Base-by-base conservation (phyloP, 2,329 filamentous ascomycete species). In the Scolecobasidium constrictum region DNA sequence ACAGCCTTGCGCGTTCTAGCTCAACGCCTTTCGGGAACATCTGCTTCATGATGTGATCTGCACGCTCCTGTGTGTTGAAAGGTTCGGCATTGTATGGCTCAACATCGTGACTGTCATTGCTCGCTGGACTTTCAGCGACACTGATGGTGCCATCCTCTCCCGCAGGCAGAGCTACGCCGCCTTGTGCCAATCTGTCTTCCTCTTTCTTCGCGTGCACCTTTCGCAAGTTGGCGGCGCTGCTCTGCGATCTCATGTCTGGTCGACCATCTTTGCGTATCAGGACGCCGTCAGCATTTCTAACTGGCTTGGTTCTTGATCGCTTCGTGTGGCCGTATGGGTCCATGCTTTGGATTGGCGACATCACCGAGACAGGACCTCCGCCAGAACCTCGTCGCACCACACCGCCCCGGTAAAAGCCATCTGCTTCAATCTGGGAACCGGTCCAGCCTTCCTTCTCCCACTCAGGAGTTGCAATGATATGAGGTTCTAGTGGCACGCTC, bases 141-240 rank as follows among this genome's bases (percentile, higher is more conserved):
- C 26, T 34, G 12, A 23, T 36, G 20, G 18, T 13, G 28, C 17
- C 26, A 19, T 16, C 37, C 6, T 20, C 15, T 22, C n/a, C 15
- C 11, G 9, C 12, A 9, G 21, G 18, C 20, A 21, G 20, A 5
- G 43, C 21, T 7, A 15, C 17, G 11, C 33, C 40, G 17, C 16
- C 26, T 11, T 16, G 13, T 5, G 23, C 42, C 35, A 21, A 17
- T 20, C 42, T 34, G 31, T 56, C 55, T 45, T 51, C 35, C 42
- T 71, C 67, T 43, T 69, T 70, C 45, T 66, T 62, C 18, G 67
- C 66, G 49, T 71, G 67, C 3, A 71, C 68, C 48, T 70, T 71
- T 31, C 68, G 61, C 12, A 71, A 52, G 46, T 71, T 71, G 38
- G 67, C 67, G n/a, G 68, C 67, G 11, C 65, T 68, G 47, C 64